phyloP scores from a whole-genome alignment of 345 rosid species.

The Capsella bursapastoris region DNA sequence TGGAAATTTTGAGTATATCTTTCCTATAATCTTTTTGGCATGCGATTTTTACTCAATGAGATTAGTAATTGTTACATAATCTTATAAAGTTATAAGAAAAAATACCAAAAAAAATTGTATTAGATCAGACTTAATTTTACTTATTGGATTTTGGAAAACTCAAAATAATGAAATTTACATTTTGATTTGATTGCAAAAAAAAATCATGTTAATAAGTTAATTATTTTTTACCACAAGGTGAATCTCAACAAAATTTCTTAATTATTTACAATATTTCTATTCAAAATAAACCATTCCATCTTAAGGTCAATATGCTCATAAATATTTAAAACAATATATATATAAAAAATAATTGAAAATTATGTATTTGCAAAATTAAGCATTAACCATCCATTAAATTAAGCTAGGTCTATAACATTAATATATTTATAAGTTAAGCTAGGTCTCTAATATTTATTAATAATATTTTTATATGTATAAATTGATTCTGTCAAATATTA shows the following conservation, averaged over 20 bases:
- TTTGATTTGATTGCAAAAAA: too few relatives aligned
- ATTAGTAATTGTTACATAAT: not conserved
- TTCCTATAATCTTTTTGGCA: not conserved
- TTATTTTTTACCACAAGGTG: too few relatives aligned
- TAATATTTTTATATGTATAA: not conserved
- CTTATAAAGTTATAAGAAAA: not conserved
- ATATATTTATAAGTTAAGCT: too few relatives aligned
- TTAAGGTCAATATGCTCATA: not conserved
- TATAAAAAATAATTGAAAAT: not conserved
- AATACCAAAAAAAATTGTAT: not conserved
- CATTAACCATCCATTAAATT: not conserved
- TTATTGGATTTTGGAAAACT: not conserved
- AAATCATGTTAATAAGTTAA: too few relatives aligned
- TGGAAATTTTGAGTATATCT: constrained; percentile 7
- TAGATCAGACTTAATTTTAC: not conserved
- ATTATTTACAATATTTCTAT: not conserved
- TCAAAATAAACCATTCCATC: not conserved
- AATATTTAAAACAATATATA: not conserved
- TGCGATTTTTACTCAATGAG: constrained; percentile 20
- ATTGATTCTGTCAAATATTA: not conserved
- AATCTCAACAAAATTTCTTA: not conserved
- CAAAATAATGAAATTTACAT: not conserved
- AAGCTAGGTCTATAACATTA: not conserved
- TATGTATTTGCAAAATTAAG: not conserved
- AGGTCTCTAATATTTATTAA: not conserved